Evolutionary conservation across 352 stramenopile genomes (phyloP).

Genomic region (Blastocystis hominis): DNA sequence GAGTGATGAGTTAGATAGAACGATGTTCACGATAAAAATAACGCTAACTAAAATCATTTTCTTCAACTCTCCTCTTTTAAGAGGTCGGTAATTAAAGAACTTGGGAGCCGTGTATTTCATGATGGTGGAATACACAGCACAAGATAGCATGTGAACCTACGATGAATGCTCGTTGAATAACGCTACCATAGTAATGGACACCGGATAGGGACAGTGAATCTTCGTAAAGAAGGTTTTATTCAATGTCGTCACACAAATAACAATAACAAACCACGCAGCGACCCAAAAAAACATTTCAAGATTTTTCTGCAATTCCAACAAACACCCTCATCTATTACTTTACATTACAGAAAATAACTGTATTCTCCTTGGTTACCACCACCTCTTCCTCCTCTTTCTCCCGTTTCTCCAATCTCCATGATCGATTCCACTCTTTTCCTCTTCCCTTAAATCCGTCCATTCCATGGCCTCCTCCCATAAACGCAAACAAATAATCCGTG

Average conservation of each 20-base stretch:
- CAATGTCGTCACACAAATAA: constrained; percentile 47
- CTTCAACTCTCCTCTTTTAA: constrained; percentile 1
- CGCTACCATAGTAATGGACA: constrained; percentile 45
- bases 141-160: constrained; percentile 56
- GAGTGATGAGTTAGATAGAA: constrained; percentile 23
- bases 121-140: constrained; percentile 46
- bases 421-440: constrained; percentile 41
- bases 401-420: neutral
- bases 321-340: neutral
- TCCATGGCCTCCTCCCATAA: constrained; percentile 20
- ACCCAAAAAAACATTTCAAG: constrained; percentile 50
- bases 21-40: constrained; percentile 55
- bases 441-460: constrained; percentile 40
- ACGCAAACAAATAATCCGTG: constrained; percentile 45
- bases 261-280: constrained; percentile 36
- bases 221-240: constrained; percentile 53
- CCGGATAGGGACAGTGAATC: constrained; percentile 42
- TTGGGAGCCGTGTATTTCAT: constrained; percentile 27
- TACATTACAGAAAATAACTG: neutral
- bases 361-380: neutral
- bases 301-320: neutral
- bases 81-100: constrained; percentile 31
- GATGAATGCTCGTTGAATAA: neutral
- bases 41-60: constrained; percentile 49
- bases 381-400: neutral